These are phyloP conservation scores for Cladophialophora psammophila DNA, from an alignment of 2,329 filamentous ascomycete species.

Conservation along the genomic window DNA sequence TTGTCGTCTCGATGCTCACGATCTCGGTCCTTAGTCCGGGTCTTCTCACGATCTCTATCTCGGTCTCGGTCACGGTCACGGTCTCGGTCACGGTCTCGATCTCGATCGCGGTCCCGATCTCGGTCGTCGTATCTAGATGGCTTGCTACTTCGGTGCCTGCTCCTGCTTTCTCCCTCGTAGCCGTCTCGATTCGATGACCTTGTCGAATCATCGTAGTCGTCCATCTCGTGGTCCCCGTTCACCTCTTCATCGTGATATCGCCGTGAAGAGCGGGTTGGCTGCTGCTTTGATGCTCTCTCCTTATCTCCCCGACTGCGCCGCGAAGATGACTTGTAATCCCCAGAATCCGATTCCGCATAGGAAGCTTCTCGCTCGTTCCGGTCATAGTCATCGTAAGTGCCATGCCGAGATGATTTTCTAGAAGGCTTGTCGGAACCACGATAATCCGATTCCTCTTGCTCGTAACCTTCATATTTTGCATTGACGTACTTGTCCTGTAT, in stretches of 20 bases:
- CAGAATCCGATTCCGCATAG: slow-evolving; percentile 68
- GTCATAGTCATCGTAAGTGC: slow-evolving; percentile 58
- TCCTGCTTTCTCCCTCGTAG: slow-evolving; percentile 34
- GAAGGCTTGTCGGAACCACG: slow-evolving; percentile 38
- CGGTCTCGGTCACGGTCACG: slow-evolving; percentile 30
- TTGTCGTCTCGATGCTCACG: slow-evolving; percentile 23
- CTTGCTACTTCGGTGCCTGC: slow-evolving; percentile 45
- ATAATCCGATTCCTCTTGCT: slow-evolving; percentile 35
- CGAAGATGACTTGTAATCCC: slow-evolving; percentile 58
- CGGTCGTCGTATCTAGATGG: slow-evolving; percentile 35
- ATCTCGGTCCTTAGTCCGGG: slow-evolving; percentile 39
- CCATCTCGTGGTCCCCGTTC: slow-evolving; percentile 41
- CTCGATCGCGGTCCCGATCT: slow-evolving; percentile 29
- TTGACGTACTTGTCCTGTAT: slow-evolving; percentile 26
- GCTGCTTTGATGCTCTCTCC: slow-evolving; percentile 53
- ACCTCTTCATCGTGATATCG: slow-evolving; percentile 53
- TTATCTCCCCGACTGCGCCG: slow-evolving; percentile 69
- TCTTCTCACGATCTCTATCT: slow-evolving; percentile 29
- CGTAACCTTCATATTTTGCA: slow-evolving; percentile 23
- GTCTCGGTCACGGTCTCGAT: slow-evolving; percentile 33
- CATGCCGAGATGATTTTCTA: slow-evolving; percentile 46
- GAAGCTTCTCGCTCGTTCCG: slow-evolving; percentile 55
- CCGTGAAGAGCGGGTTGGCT: slow-evolving; percentile 55
- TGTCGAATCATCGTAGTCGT: slow-evolving; percentile 46
- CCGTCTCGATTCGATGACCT: slow-evolving; percentile 28